These are phyloP conservation scores for Myriosclerotinia scirpicola DNA, from an alignment of 2,329 filamentous ascomycete species.

Conservation along the genomic window DNA sequence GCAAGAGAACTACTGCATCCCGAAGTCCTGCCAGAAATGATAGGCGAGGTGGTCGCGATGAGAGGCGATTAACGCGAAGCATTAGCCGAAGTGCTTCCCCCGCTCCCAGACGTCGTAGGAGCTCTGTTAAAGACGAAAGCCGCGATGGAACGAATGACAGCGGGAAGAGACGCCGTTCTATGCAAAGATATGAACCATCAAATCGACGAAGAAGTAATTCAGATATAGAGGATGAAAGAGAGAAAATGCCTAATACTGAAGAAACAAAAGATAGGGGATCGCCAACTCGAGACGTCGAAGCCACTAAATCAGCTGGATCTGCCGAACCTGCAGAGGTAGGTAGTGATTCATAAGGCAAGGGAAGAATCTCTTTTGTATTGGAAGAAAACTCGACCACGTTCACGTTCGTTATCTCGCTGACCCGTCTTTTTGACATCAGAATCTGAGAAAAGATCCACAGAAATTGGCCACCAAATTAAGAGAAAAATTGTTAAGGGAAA, in stretches of 20 bases:
- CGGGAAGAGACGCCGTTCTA: constrained; percentile 40
- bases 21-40: constrained; percentile 33
- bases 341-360: constrained; percentile 41
- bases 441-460: constrained; percentile 42
- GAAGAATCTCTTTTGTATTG: constrained; percentile 29
- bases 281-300: constrained; percentile 31
- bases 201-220: constrained; percentile 50
- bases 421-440: constrained; percentile 39
- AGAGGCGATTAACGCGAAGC: constrained; percentile 41
- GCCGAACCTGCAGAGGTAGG: constrained; percentile 45
- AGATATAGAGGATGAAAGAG: constrained; percentile 47
- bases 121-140: constrained; percentile 30
- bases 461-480: constrained; percentile 48
- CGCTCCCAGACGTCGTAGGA: constrained; percentile 36
- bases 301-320: constrained; percentile 30
- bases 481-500: constrained; percentile 54
- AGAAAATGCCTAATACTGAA: constrained; percentile 59
- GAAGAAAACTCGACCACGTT: constrained; percentile 20
- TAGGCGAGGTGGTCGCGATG: constrained; percentile 34
- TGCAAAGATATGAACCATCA: constrained; percentile 41
- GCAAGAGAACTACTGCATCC: constrained; percentile 24
- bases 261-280: constrained; percentile 46
- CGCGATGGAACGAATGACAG: constrained; percentile 36
- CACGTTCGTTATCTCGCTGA: constrained; percentile 40
- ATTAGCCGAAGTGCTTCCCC: constrained; percentile 41